A percentile compares a stretch with the other conserved stretches of the same genome.
These are phyloP conservation scores for Corymbia maculata DNA, from an alignment of 345 rosid species.

Conservation along the genomic window DNA sequence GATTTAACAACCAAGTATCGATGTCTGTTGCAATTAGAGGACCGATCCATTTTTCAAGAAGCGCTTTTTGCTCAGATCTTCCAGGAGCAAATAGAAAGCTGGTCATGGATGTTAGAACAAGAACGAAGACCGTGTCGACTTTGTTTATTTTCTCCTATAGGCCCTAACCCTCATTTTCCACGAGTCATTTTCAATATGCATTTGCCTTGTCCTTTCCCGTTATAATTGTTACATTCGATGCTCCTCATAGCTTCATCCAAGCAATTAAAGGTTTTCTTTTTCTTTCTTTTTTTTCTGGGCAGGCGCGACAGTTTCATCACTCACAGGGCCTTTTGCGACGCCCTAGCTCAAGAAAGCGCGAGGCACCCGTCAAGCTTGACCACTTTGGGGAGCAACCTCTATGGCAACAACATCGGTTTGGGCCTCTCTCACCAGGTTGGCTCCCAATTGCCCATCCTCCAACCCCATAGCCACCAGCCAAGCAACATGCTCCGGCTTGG, in stretches of 20 bases:
- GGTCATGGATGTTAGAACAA: background rate
- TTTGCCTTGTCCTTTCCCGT: background rate
- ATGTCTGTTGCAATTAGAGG: background rate
- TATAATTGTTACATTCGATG: background rate
- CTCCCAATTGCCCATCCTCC: constrained; percentile 24
- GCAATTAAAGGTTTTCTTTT: background rate
- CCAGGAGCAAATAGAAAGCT: background rate
- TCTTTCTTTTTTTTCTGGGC: background rate
- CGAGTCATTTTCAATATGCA: background rate
- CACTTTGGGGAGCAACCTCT: constrained; percentile 22
- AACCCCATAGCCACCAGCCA: constrained; percentile 9
- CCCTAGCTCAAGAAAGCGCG: constrained; percentile 67
- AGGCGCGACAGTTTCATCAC: constrained; percentile 92
- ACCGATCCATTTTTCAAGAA: background rate
- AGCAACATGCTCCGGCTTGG: constrained; percentile 41
- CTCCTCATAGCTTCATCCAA: background rate
- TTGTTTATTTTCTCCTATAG: background rate
- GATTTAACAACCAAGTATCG: background rate
- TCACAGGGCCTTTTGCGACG: constrained; percentile 85
- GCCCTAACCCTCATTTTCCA: background rate
- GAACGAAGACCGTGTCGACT: background rate
- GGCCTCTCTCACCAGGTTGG: constrained; percentile 22
- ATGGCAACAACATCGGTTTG: constrained; percentile 22
- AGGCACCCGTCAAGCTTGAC: constrained; percentile 45
- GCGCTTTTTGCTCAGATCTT: background rate